Evolutionary conservation across 2,329 filamentous ascomycete genomes (phyloP).

Genomic region (Aspergillus tanneri): DNA sequence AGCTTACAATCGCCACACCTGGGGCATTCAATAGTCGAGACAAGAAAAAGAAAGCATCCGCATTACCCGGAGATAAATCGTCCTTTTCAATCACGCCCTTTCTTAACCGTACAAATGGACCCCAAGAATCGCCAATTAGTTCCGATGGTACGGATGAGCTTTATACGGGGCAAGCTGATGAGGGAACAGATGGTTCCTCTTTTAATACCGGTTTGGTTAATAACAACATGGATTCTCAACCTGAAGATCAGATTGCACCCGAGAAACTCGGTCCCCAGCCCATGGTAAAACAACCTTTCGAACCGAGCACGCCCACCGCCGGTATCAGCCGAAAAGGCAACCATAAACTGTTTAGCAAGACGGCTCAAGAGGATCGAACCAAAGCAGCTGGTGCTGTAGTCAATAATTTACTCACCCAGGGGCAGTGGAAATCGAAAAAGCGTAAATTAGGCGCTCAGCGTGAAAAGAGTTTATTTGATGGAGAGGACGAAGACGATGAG

Average conservation of each 20-base stretch:
- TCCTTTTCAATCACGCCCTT: slow-evolving; percentile 93
- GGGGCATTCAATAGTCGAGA: slow-evolving; percentile 52
- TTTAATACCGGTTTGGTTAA: not conserved
- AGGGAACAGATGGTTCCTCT: not conserved
- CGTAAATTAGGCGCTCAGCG: slow-evolving; percentile 65
- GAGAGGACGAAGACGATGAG: slow-evolving; percentile 59
- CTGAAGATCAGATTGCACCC: not conserved
- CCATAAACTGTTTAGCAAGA: not conserved
- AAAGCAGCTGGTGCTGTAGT: slow-evolving; percentile 19
- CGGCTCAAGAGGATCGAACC: slow-evolving; percentile 15
- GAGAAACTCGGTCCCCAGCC: not conserved
- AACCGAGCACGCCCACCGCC: not conserved
- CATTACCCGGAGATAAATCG: slow-evolving; percentile 77
- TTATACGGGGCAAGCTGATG: slow-evolving; percentile 15
- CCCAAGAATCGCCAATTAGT: slow-evolving; percentile 39
- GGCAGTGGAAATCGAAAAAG: slow-evolving; percentile 61
- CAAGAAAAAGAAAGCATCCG: slow-evolving; percentile 58
- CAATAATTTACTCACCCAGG: slow-evolving; percentile 16
- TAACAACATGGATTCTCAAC: not conserved
- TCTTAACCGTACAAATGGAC: slow-evolving; percentile 70
- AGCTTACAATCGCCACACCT: slow-evolving; percentile 53
- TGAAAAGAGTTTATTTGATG: slow-evolving; percentile 68
- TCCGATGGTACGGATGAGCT: slow-evolving; percentile 30
- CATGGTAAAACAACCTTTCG: not conserved
- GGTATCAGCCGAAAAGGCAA: slow-evolving; percentile 17